Conservation (phyloP, 78 protist genomes). For the Polysphondylium violaceum region DNA sequence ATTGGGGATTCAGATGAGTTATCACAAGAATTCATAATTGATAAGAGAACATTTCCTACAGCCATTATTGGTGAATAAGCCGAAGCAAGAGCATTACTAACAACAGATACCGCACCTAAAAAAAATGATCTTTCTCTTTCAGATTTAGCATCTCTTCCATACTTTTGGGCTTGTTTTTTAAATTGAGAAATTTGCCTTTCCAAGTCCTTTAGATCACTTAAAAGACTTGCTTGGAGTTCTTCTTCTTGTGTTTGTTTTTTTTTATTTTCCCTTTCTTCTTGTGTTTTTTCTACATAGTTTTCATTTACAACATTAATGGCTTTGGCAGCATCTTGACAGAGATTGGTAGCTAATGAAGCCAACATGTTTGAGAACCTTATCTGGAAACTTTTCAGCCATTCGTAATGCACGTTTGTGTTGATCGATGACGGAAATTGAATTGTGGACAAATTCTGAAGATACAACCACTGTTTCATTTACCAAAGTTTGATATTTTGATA, state of each 20-base stretch:
- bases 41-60: background rate
- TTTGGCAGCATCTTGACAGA: background rate
- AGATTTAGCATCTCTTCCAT: conserved; percentile 22
- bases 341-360: background rate
- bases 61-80: too few relatives aligned
- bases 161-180: conserved; percentile 1
- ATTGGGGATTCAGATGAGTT: background rate
- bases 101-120: background rate
- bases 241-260: background rate
- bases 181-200: background rate
- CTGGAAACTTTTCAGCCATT: conserved; percentile 1
- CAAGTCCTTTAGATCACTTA: conserved; percentile 2
- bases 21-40: background rate
- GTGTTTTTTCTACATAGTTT: background rate
- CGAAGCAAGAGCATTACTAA: background rate
- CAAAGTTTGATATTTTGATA: conserved; percentile 5
- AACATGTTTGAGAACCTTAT: background rate
- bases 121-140: background rate
- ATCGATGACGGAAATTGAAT: conserved; percentile 3
- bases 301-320: background rate
- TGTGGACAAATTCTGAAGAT: conserved; percentile 4
- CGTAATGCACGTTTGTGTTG: conserved; percentile 28
- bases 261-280: background rate
- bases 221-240: background rate
- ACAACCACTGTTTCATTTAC: conserved; percentile 7